Evolutionary conservation across 106 monocot genomes (phyloP), one percentile per base, ranked within the genome.

Genomic region (Platanthera zijinensis): DNA sequence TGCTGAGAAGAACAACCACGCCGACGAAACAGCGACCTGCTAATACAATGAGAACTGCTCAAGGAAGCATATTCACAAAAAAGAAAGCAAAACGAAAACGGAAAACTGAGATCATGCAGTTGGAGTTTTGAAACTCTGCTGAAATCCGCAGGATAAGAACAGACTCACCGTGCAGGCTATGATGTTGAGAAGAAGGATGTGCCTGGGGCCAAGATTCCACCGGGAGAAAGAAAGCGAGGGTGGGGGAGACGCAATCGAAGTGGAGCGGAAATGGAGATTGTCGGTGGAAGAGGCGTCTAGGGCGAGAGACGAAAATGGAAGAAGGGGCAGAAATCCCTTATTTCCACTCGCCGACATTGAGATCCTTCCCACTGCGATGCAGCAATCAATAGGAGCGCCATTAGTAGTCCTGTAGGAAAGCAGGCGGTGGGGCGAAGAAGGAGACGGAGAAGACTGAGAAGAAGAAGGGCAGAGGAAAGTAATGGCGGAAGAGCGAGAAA

Each of bases 1-100:
- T 8, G 91, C 91, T 17, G 91, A 87, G 63, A 91, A 79, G 75
- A 91, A 89, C 11, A 95, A 32, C 87, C 91, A 91, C 0, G 87
- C 84, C 9, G 87, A 75, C 2, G 95, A 91, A 72, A 95, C 77
- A 1, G 87, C 95, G 28, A 64, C 85, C 94, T 95, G 78, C 30
- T 64, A 80, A 48, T 0, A 48, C 10, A 39, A 77, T 83, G 47
- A 48, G 32, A 67, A 39, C 19, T 67, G 67, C 32, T 67, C 39
- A 39, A 45, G 12, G 17, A 1, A 0, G 64, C 61, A 50, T 50
- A 62, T 21, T 12, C 12, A 64, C 50, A 15, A 50, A 19, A n/a
- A 48, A 56, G 2, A 51, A 11, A 30, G 47, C 21, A 48, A 82
- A 68, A 50, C n/a, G 56, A 10, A 30, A 45, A 47, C 49, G 22